These are phyloP conservation scores for Boletus coccyginus DNA, from an alignment of 768 basidiomycete genomes.

Conservation along the genomic window DNA sequence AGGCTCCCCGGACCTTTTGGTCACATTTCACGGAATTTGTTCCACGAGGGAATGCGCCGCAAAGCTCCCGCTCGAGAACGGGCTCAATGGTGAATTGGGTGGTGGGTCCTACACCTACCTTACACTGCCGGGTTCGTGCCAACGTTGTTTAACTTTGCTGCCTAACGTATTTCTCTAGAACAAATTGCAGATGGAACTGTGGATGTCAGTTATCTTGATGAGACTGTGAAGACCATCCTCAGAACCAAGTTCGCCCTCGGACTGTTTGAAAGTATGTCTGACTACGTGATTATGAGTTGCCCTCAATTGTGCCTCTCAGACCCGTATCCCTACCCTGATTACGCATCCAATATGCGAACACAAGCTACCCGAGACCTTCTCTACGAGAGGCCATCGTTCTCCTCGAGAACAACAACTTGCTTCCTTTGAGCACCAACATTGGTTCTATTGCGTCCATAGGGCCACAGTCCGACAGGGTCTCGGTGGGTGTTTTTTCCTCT, in stretches of 20 bases:
- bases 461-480: conserved; percentile 58
- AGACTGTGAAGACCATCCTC: conserved; percentile 50
- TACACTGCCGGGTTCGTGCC: conserved; percentile 49
- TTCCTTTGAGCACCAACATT: conserved; percentile 52
- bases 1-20: conserved; percentile 58
- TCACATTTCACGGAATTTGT: conserved; percentile 52
- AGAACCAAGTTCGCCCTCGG: conserved; percentile 22
- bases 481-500: conserved; percentile 35
- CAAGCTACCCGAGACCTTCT: conserved; percentile 43
- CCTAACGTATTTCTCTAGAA: conserved; percentile 32
- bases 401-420: conserved; percentile 50
- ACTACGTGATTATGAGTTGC: background rate
- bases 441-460: conserved; percentile 60
- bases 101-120: conserved; percentile 49
- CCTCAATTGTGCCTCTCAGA: conserved; percentile 1
- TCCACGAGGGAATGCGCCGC: conserved; percentile 65
- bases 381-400: conserved; percentile 60
- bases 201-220: conserved; percentile 48
- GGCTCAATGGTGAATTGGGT: conserved; percentile 22
- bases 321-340: conserved; percentile 65
- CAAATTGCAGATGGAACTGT: conserved; percentile 47
- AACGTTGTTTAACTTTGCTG: background rate
- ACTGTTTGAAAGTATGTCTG: conserved; percentile 58
- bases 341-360: conserved; percentile 52
- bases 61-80: conserved; percentile 34